Evolutionary conservation across 768 basidiomycete species (phyloP), one percentile per base, ranked within the genome.

Genomic region (Boletus insuetus): DNA sequence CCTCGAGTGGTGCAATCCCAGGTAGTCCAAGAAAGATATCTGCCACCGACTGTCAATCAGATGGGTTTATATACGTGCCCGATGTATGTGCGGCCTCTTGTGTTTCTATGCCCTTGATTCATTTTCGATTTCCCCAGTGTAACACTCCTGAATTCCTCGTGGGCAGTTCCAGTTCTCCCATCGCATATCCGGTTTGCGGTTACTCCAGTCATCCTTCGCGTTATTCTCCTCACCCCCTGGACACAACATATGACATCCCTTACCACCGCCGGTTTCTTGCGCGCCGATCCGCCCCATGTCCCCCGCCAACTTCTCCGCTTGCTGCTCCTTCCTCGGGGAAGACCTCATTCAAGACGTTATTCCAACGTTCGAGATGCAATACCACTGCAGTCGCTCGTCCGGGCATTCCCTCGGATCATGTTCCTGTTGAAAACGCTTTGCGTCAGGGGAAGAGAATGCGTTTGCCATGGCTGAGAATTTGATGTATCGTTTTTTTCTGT

Each of bases 391-490:
- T 38, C 12, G 37, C 63, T 32, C 52, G 47, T 53, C 35, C 62
- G 20, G 53, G 38, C 13, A 58, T 63, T 32, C 55, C 69, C 16
- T 48, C 56, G 9, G 39, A 48, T 14, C 64, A 64, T 39, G 48
- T 54, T 22, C 63, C 69, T 22, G 55, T 62, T 37, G 67, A 67
- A 24, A 62, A 50, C 46, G 44, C 50, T 22, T 26, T 64, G 40
- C 62, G 63, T 52, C 69, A 59, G 51, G 67, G 64, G 39, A 69
- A 68, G 63, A 66, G 67, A 46, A 58, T 62, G 37, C 67, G 65
- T 52, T 54, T 73, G 17, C 61, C 65, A 40, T 73, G 71, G 67
- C 48, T 69, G 52, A 71, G 61, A 59, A 56, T 67, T 29, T 73
- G 54, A 69, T 61, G 37, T 62, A 54, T 46, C 42, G 8, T 35